A percentile compares a stretch with the other conserved stretches of the same genome.
phyloP scores from a whole-genome alignment of 2,329 filamentous ascomycete species.

The Aureobasidium leucospermi region DNA sequence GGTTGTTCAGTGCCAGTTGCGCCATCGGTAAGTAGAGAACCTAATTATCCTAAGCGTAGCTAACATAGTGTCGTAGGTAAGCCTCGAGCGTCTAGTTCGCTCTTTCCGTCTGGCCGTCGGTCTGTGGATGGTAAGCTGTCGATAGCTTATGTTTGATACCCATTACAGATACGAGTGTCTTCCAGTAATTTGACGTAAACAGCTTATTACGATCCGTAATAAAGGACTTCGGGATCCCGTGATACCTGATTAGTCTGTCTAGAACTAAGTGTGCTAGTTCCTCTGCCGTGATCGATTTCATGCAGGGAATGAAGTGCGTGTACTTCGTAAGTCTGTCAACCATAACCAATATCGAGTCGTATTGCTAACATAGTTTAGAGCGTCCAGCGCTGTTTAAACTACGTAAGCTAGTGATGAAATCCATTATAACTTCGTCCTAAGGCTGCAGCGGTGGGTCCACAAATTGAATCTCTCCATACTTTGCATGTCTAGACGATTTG shows the following conservation, averaged over 20 bases:
- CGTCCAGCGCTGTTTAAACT: conserved; percentile 5
- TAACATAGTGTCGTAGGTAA: no score
- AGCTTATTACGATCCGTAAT: conserved; percentile 21
- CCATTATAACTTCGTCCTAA: conserved; percentile 18
- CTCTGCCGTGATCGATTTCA: conserved; percentile 15
- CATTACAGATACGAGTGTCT: no score
- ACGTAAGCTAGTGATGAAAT: conserved; percentile 22
- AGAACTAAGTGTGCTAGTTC: conserved; percentile 18
- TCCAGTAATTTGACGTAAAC: conserved; percentile 21
- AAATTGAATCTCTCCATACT: conserved; percentile 1
- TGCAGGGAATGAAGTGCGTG: conserved; percentile 16
- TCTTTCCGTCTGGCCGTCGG: no score
- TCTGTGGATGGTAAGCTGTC: no score
- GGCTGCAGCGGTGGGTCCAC: neutral
- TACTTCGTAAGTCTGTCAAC: conserved; percentile 20
- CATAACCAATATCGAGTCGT: conserved; percentile 20
- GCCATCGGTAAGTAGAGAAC: no score
- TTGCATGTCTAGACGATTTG: neutral
- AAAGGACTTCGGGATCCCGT: conserved; percentile 17
- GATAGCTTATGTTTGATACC: no score
- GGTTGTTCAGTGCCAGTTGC: no score
- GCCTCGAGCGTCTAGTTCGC: no score
- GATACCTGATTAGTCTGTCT: conserved; percentile 17
- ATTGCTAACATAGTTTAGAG: neutral
- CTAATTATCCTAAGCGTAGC: no score